phyloP scores from a whole-genome alignment of 345 rosid genomes.

The Eutrema heterophyllum region DNA sequence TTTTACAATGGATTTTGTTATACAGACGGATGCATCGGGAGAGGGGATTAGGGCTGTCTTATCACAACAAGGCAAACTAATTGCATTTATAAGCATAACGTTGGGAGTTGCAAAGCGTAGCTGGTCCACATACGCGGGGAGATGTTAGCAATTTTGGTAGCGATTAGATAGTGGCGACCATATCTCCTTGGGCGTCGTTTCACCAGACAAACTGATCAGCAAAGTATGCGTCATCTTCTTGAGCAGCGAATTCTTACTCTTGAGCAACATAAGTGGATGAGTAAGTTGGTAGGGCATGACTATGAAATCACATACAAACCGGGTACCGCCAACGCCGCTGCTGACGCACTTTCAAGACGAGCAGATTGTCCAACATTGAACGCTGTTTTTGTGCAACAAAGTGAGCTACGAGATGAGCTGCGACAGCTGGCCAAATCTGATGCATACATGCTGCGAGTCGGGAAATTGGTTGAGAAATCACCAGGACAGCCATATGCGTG shows the following conservation, averaged over 20 bases:
- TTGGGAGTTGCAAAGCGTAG: neutral
- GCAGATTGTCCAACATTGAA: neutral
- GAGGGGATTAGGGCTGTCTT: too few relatives aligned
- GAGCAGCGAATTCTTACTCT: neutral
- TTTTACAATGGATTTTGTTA: too few relatives aligned
- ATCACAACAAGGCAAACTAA: too few relatives aligned
- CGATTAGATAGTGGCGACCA: rapidly evolving
- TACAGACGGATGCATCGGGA: too few relatives aligned
- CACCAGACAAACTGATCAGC: neutral
- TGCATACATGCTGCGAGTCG: too few relatives aligned
- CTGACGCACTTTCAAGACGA: neutral
- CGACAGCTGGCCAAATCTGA: too few relatives aligned
- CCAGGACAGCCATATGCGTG: too few relatives aligned
- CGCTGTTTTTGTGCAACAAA: neutral
- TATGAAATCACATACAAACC: neutral
- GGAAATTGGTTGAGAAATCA: too few relatives aligned
- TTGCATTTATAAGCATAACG: neutral
- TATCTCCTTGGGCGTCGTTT: neutral
- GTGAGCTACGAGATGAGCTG: neutral
- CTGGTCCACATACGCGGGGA: neutral
- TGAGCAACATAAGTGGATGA: neutral
- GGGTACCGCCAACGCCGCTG: neutral
- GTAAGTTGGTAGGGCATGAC: neutral
- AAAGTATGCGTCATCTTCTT: neutral
- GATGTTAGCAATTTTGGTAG: neutral